Base-by-base conservation (phyloP, 2,329 filamentous ascomycete genomes). In the Magnaporthiopsis incrustans region DNA sequence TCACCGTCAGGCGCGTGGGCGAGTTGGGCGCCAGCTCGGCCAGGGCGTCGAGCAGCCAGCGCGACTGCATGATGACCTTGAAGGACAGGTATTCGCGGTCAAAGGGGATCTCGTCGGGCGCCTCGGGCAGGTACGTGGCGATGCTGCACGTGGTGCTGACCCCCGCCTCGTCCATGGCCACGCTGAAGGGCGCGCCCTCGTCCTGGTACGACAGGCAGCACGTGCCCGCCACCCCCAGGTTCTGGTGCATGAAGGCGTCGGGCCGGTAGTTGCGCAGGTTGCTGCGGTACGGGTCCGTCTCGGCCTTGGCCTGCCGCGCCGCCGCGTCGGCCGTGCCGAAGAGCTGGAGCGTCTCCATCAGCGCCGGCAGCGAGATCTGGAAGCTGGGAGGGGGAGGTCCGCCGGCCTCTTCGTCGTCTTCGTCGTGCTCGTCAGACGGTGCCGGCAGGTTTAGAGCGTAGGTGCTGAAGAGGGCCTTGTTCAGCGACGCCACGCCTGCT, bases 281-380 rank as follows among this genome's bases (percentile, higher is more conserved):
- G 74, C 83, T 86, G 67, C 81, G 82, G 70, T 86, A 87, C 1
- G 80, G 78, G 67, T 88, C 85, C 65, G 82, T 77, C 15, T 88
- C 85, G 8, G 82, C 78, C 70, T 83, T 87, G 62, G 82, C 79
- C 61, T 83, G 78, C 67, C 84, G 83, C 57, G 79, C 80, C 7
- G 85, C 79, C 18, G 86, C 81, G 68, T 91, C 89, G 59, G 93
- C 85, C n/a, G 93, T 87, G 61, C 92, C 92, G 71, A 99, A 96
- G 61, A 99, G 98, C 72, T 97, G 94, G 10, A 99, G 82, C 0
- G 94, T 96, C 77, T 98, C 95, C 63, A 99, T 85, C 3, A 99
- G 84, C 25, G 94, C 91, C 5, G 89, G 83, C 11, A 99, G 84
- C 2, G 92, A 95, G 68, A 98, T 89, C 73, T 96, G 89, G 73